A percentile compares a stretch with the other conserved stretches of the same genome.
Conservation (phyloP, 2,329 filamentous ascomycete genomes). For the Alternaria rosae region DNA sequence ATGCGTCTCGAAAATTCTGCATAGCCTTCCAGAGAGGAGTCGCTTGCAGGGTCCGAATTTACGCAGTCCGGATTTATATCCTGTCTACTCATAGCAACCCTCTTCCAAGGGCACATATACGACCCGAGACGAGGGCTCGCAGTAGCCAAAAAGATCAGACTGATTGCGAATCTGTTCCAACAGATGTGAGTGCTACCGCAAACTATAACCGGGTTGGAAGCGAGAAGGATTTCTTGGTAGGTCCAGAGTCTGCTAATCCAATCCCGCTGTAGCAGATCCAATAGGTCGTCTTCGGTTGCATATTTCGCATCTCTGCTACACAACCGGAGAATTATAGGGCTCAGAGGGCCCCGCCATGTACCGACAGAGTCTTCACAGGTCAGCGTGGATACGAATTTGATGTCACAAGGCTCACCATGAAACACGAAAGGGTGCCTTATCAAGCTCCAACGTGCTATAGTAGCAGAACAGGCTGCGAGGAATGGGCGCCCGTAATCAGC, state of each 20-base stretch:
- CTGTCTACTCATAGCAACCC: background rate
- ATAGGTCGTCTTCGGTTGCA: background rate
- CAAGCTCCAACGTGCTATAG: background rate
- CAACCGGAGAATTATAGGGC: background rate
- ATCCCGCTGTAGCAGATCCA: background rate
- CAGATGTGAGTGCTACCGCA: background rate
- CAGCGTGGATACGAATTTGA: background rate
- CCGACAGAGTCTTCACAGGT: background rate
- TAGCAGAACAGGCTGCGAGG: background rate
- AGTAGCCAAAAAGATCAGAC: background rate
- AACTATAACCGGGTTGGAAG: background rate
- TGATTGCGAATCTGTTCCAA: background rate
- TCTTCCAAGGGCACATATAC: background rate
- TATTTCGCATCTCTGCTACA: background rate
- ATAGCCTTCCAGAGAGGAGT: background rate
- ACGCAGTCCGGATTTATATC: too few species aligned
- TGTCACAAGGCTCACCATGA: background rate
- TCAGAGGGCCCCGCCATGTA: background rate
- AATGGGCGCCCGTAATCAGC: background rate
- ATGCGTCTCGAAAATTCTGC: background rate
- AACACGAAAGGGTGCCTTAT: background rate
- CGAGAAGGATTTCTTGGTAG: background rate
- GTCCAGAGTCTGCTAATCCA: background rate
- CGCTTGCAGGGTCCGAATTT: too few species aligned
- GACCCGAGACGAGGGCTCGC: background rate